Evolutionary conservation across 768 basidiomycete species (phyloP).

Genomic region (Gloeopeniophorella convolvens): DNA sequence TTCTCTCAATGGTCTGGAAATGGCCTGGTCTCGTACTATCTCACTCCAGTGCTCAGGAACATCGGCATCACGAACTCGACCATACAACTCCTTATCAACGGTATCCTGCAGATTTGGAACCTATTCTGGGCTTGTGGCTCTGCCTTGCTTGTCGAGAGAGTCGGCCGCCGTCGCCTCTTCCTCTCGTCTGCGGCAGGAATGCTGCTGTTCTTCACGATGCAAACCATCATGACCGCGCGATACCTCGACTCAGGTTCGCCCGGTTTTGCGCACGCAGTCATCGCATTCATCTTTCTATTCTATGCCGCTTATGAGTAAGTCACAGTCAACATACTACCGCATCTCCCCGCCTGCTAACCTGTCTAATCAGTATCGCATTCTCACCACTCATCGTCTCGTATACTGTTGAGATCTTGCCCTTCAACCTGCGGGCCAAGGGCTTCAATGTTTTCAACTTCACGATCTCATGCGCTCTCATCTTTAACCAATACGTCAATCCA

Average conservation of each 20-base stretch:
- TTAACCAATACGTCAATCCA: too few relatives aligned
- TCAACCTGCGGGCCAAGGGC: constrained; percentile 77
- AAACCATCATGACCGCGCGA: constrained; percentile 59
- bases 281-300: too few relatives aligned
- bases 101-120: constrained; percentile 81
- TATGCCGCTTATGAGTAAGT: constrained; percentile 70
- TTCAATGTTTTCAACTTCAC: constrained; percentile 76
- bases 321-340: not conserved
- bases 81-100: constrained; percentile 76
- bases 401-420: too few relatives aligned
- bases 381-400: too few relatives aligned
- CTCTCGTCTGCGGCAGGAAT: constrained; percentile 50
- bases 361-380: constrained; percentile 53
- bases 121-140: constrained; percentile 53
- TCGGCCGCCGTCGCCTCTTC: constrained; percentile 70
- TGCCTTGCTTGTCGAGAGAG: constrained; percentile 53
- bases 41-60: constrained; percentile 61
- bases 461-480: too few relatives aligned
- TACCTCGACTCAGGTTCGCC: constrained; percentile 37
- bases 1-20: constrained; percentile 90
- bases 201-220: constrained; percentile 58
- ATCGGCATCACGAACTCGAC: constrained; percentile 59
- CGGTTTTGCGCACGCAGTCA: constrained; percentile 47
- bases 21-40: constrained; percentile 80
- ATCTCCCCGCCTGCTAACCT: too few relatives aligned